Evolutionary conservation across 2,329 filamentous ascomycete genomes (phyloP).

Genomic region (Aspergillus quadrilineatus): DNA sequence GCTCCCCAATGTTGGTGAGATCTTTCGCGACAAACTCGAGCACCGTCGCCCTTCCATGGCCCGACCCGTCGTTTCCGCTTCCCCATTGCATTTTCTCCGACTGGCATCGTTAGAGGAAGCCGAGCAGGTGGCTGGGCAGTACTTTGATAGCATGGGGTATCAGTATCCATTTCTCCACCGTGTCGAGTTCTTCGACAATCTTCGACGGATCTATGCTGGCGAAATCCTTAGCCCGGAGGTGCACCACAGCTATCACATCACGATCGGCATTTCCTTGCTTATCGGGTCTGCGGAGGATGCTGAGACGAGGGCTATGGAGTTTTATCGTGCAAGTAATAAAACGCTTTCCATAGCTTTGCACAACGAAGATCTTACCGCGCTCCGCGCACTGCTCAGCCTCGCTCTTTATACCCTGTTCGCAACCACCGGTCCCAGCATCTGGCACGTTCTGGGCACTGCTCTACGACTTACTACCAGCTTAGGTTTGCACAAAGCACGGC

Average conservation of each 20-base stretch:
- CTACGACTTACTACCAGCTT: slow-evolving; percentile 40
- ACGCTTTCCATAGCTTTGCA: slow-evolving; percentile 36
- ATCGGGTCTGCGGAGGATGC: slow-evolving; percentile 34
- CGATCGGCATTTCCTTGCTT: slow-evolving; percentile 36
- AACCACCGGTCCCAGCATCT: slow-evolving; percentile 39
- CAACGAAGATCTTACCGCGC: slow-evolving; percentile 39
- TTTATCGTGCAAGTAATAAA: slow-evolving; percentile 37
- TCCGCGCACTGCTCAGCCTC: slow-evolving; percentile 38
- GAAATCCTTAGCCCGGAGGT: slow-evolving; percentile 33
- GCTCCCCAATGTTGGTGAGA: slow-evolving; percentile 40
- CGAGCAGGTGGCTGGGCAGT: slow-evolving; percentile 31
- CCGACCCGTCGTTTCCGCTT: slow-evolving; percentile 29
- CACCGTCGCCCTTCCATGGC: slow-evolving; percentile 37
- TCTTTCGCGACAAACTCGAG: slow-evolving; percentile 41
- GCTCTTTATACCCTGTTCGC: slow-evolving; percentile 41
- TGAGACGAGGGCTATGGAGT: slow-evolving; percentile 34
- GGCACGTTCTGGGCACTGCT: slow-evolving; percentile 41
- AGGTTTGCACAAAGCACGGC: slow-evolving; percentile 36
- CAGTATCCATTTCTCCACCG: slow-evolving; percentile 41
- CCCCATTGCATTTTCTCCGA: slow-evolving; percentile 34
- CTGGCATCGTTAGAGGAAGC: slow-evolving; percentile 38
- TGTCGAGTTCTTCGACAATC: slow-evolving; percentile 32
- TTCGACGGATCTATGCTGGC: slow-evolving; percentile 38
- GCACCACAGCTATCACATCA: slow-evolving; percentile 39
- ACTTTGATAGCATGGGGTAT: slow-evolving; percentile 41